These are phyloP conservation scores for Wickerhamomyces mucosus DNA, from an alignment of 805 yeast species.

Conservation along the genomic window DNA sequence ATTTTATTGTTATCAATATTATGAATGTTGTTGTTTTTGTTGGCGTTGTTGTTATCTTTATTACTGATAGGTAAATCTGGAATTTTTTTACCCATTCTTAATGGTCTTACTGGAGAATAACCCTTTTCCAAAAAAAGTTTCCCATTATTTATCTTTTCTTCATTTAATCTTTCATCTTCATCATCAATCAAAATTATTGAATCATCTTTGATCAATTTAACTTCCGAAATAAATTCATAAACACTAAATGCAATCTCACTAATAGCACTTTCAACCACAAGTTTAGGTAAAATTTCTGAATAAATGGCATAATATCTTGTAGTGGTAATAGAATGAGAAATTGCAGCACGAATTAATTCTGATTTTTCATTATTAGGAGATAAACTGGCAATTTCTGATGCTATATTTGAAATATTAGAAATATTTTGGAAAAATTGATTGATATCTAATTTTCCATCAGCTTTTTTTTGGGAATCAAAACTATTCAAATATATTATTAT, in stretches of 20 bases:
- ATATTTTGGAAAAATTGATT: conserved; percentile 41
- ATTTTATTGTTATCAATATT: too few species aligned
- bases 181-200: conserved; percentile 1
- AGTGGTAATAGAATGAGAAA: conserved; percentile 67
- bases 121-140: too few species aligned
- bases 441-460: conserved; percentile 9
- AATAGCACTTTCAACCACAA: conserved; percentile 66
- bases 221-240: conserved; percentile 49
- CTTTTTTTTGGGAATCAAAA: conserved; percentile 11
- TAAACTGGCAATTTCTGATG: conserved; percentile 20
- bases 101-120: conserved; percentile 57
- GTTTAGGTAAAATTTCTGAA: conserved; percentile 53
- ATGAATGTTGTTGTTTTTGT: too few species aligned
- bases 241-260: conserved; percentile 62
- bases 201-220: conserved; percentile 29
- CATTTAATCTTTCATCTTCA: conserved; percentile 1
- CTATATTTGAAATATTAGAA: conserved; percentile 35
- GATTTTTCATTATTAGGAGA: conserved; percentile 31
- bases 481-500: conserved; percentile 28
- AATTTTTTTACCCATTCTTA: conserved; percentile 55
- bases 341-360: conserved; percentile 48
- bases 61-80: conserved; percentile 14
- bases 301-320: conserved; percentile 66
- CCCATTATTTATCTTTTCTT: too few species aligned
- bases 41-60: too few species aligned